Evolutionary conservation across 2,329 filamentous ascomycete genomes (phyloP).

Genomic region (Diaporthe velutina): DNA sequence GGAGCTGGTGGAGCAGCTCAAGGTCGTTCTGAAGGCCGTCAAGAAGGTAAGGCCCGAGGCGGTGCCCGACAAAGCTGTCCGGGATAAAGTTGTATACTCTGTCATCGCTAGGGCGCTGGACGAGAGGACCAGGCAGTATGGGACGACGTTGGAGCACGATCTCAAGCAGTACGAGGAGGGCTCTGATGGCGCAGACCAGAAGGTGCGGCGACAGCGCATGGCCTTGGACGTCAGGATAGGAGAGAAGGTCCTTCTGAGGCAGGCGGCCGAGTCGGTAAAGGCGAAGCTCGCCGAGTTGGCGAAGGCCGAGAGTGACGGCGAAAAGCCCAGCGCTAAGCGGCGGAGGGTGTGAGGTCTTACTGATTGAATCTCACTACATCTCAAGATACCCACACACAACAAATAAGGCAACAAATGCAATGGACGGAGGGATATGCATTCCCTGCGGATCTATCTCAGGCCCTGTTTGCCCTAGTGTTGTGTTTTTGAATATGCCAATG

Average conservation of each 20-base stretch:
- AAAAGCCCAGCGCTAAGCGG: slow-evolving; percentile 45
- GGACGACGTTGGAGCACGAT: slow-evolving; percentile 49
- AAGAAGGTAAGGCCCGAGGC: slow-evolving; percentile 58
- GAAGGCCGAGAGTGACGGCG: slow-evolving; percentile 38
- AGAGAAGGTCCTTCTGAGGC: slow-evolving; percentile 50
- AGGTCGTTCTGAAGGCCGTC: slow-evolving; percentile 62
- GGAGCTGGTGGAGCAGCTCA: slow-evolving; percentile 66
- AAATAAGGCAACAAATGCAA: not conserved
- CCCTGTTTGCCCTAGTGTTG: not conserved
- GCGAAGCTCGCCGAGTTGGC: slow-evolving; percentile 39
- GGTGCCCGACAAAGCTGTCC: slow-evolving; percentile 62
- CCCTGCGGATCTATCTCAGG: not conserved
- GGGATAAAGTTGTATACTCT: slow-evolving; percentile 59
- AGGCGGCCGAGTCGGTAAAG: slow-evolving; percentile 45
- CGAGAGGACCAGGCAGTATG: slow-evolving; percentile 45
- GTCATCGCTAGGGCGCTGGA: slow-evolving; percentile 51
- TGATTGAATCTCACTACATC: not conserved
- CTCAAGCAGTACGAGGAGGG: slow-evolving; percentile 33
- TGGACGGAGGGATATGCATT: not conserved
- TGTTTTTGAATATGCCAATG: not conserved
- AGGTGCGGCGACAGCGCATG: slow-evolving; percentile 42
- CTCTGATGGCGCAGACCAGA: slow-evolving; percentile 24
- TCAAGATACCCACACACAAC: slow-evolving; percentile 36
- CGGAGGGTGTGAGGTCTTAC: slow-evolving; percentile 38
- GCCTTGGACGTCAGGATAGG: slow-evolving; percentile 52